Percentiles rank a stretch among this genome's conserved stretches.
Conservation (phyloP, 78 protist species). For the Planoprotostelium fungivorum region DNA sequence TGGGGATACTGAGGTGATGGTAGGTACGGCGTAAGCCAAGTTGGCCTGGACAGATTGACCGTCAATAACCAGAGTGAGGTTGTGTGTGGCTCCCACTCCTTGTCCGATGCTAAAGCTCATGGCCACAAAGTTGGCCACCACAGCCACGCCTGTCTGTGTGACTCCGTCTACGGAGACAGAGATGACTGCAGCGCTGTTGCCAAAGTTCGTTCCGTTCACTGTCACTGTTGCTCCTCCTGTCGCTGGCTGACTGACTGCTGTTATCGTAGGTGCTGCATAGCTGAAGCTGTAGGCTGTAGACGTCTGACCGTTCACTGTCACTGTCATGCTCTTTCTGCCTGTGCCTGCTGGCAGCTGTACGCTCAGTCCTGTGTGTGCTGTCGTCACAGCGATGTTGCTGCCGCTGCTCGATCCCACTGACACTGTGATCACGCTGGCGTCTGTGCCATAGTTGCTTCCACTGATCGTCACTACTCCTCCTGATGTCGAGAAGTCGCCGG, state of each 20-base stretch:
- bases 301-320: too few relatives aligned
- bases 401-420: conserved; percentile 3
- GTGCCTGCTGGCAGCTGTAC: conserved; percentile 15
- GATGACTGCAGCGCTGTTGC: neutral
- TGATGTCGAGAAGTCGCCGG: conserved; percentile 4
- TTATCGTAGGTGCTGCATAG: too few relatives aligned
- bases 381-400: neutral
- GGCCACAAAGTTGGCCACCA: neutral
- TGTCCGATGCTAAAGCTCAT: neutral
- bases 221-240: too few relatives aligned
- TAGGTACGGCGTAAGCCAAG: neutral
- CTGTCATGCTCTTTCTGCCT: too few relatives aligned
- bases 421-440: neutral
- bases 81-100: neutral
- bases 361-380: neutral
- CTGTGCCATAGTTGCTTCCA: conserved; percentile 10
- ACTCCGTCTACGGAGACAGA: neutral
- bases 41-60: neutral
- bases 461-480: conserved; percentile 10
- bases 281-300: too few relatives aligned
- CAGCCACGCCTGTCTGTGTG: neutral
- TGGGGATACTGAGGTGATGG: neutral
- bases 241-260: too few relatives aligned
- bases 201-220: neutral
- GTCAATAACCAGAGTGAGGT: neutral